phyloP scores from a whole-genome alignment of 192 early-diverging fungal genomes.

The Jimgerdemannia flammicorona region DNA sequence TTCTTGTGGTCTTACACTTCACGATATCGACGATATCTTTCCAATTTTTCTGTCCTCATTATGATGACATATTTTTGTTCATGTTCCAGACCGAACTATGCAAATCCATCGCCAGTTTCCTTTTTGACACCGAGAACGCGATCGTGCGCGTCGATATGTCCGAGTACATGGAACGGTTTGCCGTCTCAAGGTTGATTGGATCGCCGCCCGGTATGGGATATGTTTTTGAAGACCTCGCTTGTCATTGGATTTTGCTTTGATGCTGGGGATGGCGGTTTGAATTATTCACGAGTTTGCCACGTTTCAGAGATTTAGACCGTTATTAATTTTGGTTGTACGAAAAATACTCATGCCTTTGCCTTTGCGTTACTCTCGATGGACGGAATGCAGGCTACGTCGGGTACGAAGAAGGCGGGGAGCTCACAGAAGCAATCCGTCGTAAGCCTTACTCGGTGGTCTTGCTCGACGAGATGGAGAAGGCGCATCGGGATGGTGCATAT shows the following conservation, averaged over 20 bases:
- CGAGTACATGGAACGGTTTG: slow-evolving; percentile 87
- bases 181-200: slow-evolving; percentile 89
- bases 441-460: slow-evolving; percentile 92
- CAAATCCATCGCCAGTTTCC: slow-evolving; percentile 76
- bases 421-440: slow-evolving; percentile 91
- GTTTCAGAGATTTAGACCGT: too few relatives aligned
- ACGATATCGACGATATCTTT: neutral
- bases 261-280: too few relatives aligned
- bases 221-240: too few relatives aligned
- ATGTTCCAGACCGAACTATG: slow-evolving; percentile 60
- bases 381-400: slow-evolving; percentile 73
- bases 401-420: slow-evolving; percentile 92
- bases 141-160: slow-evolving; percentile 99
- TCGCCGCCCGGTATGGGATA: slow-evolving; percentile 65
- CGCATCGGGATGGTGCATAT: slow-evolving; percentile 56
- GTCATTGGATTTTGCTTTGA: too few relatives aligned
- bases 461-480: slow-evolving; percentile 99
- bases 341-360: neutral
- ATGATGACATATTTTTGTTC: neutral
- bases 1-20: neutral
- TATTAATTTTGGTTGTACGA: too few relatives aligned
- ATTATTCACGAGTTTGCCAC: too few relatives aligned
- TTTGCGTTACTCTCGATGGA: neutral
- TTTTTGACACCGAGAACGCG: slow-evolving; percentile 96
- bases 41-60: slow-evolving; percentile 1